These are phyloP conservation scores for Erucastrum elatum DNA, from an alignment of 345 rosid species.

Conservation along the genomic window DNA sequence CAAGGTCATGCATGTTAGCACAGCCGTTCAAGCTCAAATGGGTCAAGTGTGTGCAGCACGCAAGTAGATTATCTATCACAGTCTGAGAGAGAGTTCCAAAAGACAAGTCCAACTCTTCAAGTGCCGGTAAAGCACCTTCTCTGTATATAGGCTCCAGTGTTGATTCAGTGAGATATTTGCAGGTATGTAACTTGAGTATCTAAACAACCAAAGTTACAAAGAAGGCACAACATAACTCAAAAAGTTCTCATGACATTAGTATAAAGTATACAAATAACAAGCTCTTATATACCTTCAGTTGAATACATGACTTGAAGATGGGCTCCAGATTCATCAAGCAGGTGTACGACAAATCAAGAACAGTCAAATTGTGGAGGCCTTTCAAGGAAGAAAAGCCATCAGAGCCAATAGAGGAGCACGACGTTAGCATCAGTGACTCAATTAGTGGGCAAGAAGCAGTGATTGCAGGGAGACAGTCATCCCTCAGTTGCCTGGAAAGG, in stretches of 20 bases:
- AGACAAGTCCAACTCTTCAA: constrained; percentile 86
- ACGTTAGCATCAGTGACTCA: constrained; percentile 83
- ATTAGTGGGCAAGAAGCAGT: constrained; percentile 78
- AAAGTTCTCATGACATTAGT: not conserved
- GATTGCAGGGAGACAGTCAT: constrained; percentile 80
- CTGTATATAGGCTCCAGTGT: constrained; percentile 92
- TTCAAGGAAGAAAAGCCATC: constrained; percentile 75
- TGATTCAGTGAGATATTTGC: constrained; percentile 85
- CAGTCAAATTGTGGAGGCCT: constrained; percentile 56
- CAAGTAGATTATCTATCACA: constrained; percentile 91
- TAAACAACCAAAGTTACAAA: constrained; percentile 25
- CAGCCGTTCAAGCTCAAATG: constrained; percentile 93
- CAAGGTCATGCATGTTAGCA: constrained; percentile 86
- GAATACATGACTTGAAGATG: constrained; percentile 77
- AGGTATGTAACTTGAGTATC: constrained; percentile 91
- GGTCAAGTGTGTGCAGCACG: constrained; percentile 84
- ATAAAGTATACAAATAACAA: not conserved
- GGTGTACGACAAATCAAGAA: constrained; percentile 89
- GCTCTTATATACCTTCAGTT: constrained; percentile 64
- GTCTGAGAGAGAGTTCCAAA: constrained; percentile 90
- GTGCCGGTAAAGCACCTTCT: constrained; percentile 71
- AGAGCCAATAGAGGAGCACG: constrained; percentile 77
- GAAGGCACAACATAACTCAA: not conserved
- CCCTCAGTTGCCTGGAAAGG: constrained; percentile 75
- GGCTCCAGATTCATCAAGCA: constrained; percentile 80